A percentile compares a stretch with the other conserved stretches of the same genome.
Conservation (phyloP, 495 filamentous ascomycete species). For the Schizothecium vesticola region DNA sequence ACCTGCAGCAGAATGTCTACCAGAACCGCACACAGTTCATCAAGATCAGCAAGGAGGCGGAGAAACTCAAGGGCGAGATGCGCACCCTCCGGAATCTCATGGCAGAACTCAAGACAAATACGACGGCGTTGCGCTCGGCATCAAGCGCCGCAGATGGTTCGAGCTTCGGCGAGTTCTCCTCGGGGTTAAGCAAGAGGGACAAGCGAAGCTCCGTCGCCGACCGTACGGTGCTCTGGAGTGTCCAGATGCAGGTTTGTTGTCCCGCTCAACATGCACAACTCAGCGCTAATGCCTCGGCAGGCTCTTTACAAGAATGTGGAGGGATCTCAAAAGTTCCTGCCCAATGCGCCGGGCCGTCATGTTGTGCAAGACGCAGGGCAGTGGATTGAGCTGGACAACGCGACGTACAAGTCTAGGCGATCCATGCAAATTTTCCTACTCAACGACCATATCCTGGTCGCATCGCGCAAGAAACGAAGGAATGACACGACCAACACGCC, state of each 20-base stretch:
- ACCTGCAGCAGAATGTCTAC: constrained; percentile 94
- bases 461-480: constrained; percentile 84
- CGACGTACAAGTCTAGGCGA: constrained; percentile 85
- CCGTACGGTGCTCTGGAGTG: constrained; percentile 90
- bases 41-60: constrained; percentile 97
- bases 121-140: constrained; percentile 67
- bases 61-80: constrained; percentile 97
- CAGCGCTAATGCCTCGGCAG: constrained; percentile 5
- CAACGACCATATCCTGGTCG: constrained; percentile 91
- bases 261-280: neutral
- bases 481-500: constrained; percentile 57
- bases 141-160: constrained; percentile 37
- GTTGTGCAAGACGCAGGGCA: constrained; percentile 82
- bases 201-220: constrained; percentile 85
- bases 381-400: constrained; percentile 95
- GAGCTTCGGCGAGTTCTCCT: constrained; percentile 36
- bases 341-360: constrained; percentile 83
- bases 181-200: constrained; percentile 55
- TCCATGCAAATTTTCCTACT: constrained; percentile 85
- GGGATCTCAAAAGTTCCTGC: constrained; percentile 93
- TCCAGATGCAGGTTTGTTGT: constrained; percentile 59
- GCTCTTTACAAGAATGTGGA: constrained; percentile 92
- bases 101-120: constrained; percentile 73
- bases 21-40: constrained; percentile 98
- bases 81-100: constrained; percentile 79